Percentiles rank a stretch among this genome's conserved stretches.
Conservation (phyloP, 331 rosid genomes). For the Malus hybrid region DNA sequence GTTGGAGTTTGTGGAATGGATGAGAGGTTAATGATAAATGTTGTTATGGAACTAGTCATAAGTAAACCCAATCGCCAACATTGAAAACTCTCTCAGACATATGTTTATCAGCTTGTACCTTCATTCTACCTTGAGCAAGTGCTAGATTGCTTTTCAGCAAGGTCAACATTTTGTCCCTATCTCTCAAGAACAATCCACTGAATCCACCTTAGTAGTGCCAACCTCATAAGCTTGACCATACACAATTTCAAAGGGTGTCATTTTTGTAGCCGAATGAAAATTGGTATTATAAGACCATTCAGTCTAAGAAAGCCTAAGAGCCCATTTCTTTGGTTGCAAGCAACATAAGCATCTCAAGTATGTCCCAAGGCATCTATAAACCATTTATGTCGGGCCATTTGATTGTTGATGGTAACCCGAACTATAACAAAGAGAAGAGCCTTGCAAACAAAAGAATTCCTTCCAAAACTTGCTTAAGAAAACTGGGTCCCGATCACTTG, state of each 20-base stretch:
- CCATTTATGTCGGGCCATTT: not conserved
- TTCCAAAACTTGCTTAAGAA: too few species aligned
- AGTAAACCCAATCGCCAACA: not conserved
- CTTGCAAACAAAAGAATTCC: not conserved
- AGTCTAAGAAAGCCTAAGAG: too few species aligned
- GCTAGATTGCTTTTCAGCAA: not conserved
- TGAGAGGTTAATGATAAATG: not conserved
- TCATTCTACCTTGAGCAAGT: not conserved
- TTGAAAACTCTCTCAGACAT: not conserved
- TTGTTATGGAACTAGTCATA: not conserved
- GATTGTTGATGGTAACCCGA: not conserved
- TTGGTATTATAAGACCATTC: too few species aligned
- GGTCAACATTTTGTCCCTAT: not conserved
- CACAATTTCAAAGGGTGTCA: not conserved
- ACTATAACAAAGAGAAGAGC: not conserved
- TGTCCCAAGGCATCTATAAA: not conserved
- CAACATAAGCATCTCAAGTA: not conserved
- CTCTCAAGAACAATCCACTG: not conserved
- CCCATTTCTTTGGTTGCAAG: not conserved
- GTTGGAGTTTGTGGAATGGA: not conserved
- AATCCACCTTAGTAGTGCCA: not conserved
- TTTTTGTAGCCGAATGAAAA: not conserved
- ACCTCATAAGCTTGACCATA: not conserved
- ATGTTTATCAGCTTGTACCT: not conserved
- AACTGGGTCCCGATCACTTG: too few species aligned